These are phyloP conservation scores for Phialocephala subalpina DNA, from an alignment of 2,329 filamentous ascomycete genomes.

Conservation along the genomic window DNA sequence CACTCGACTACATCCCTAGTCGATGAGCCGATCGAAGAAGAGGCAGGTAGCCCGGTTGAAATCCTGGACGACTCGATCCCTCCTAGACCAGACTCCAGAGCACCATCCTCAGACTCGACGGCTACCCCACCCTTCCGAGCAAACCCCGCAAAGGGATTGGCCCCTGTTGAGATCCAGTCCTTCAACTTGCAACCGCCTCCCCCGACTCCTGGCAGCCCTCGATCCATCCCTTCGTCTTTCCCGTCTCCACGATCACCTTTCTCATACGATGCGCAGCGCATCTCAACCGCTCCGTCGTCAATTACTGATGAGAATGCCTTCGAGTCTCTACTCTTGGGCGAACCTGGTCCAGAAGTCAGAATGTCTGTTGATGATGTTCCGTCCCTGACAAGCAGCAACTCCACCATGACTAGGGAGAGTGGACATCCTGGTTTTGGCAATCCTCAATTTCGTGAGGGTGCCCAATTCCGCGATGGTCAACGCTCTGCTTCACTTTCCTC, in stretches of 20 bases:
- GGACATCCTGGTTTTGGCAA: slow-evolving; percentile 49
- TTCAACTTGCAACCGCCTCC: slow-evolving; percentile 52
- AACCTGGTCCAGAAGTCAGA: slow-evolving; percentile 75
- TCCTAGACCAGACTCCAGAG: slow-evolving; percentile 45
- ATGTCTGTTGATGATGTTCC: slow-evolving; percentile 78
- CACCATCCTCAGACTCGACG: slow-evolving; percentile 45
- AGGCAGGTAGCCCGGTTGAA: slow-evolving; percentile 49
- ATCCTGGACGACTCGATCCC: slow-evolving; percentile 48
- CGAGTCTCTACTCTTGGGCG: slow-evolving; percentile 75
- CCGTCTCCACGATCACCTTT: slow-evolving; percentile 75
- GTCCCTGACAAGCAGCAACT: slow-evolving; percentile 78
- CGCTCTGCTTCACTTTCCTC: slow-evolving; percentile 69
- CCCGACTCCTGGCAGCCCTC: slow-evolving; percentile 67
- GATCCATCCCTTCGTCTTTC: slow-evolving; percentile 59
- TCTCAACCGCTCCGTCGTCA: slow-evolving; percentile 80
- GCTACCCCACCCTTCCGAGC: slow-evolving; percentile 42
- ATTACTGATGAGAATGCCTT: slow-evolving; percentile 75
- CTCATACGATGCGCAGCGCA: slow-evolving; percentile 74
- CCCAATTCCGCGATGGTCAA: slow-evolving; percentile 62
- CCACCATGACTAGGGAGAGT: slow-evolving; percentile 77
- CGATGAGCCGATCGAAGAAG: slow-evolving; percentile 60
- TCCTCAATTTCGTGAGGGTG: slow-evolving; percentile 58
- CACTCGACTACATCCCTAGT: slow-evolving; percentile 59
- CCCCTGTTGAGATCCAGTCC: slow-evolving; percentile 58
- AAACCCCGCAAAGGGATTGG: slow-evolving; percentile 50